phyloP scores from a whole-genome alignment of 2,329 filamentous ascomycete species.

The Beauveria pseudobassiana region DNA sequence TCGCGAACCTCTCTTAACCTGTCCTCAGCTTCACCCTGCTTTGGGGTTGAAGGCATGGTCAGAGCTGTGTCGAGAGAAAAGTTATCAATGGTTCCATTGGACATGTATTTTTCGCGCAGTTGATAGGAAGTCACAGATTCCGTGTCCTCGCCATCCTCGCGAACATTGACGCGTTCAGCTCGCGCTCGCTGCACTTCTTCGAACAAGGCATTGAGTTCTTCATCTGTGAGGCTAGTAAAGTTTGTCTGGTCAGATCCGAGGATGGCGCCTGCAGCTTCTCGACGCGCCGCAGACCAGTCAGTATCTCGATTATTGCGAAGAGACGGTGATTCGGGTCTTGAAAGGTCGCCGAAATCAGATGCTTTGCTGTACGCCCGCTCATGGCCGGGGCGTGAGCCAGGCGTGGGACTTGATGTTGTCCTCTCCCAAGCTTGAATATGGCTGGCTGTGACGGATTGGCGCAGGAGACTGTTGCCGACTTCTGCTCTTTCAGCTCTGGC shows the following conservation, averaged over 20 bases:
- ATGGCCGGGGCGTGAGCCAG: slow-evolving; percentile 56
- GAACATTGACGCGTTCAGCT: slow-evolving; percentile 62
- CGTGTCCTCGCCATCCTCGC: slow-evolving; percentile 80
- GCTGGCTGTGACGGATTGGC: slow-evolving; percentile 67
- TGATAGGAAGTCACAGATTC: slow-evolving; percentile 87
- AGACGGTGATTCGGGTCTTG: slow-evolving; percentile 72
- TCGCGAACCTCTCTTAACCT: slow-evolving; percentile 67
- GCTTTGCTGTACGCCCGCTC: slow-evolving; percentile 74
- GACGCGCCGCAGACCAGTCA: slow-evolving; percentile 88
- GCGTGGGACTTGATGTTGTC: slow-evolving; percentile 53
- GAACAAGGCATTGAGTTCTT: slow-evolving; percentile 87
- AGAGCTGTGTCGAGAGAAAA: slow-evolving; percentile 91
- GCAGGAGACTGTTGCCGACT: slow-evolving; percentile 68
- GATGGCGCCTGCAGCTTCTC: slow-evolving; percentile 88
- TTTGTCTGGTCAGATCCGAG: slow-evolving; percentile 79
- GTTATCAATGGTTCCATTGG: slow-evolving; percentile 88
- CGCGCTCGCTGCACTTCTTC: slow-evolving; percentile 88
- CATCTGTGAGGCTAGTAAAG: slow-evolving; percentile 81
- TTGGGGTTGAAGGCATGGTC: slow-evolving; percentile 90
- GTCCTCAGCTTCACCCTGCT: slow-evolving; percentile 67
- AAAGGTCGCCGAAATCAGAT: slow-evolving; percentile 67
- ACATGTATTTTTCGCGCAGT: slow-evolving; percentile 89
- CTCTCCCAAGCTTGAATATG: slow-evolving; percentile 53
- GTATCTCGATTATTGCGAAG: slow-evolving; percentile 64
- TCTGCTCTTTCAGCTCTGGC: slow-evolving; percentile 87